These are phyloP conservation scores for Rutstroemia sp. DNA, from an alignment of 2,329 filamentous ascomycete species.

Conservation along the genomic window DNA sequence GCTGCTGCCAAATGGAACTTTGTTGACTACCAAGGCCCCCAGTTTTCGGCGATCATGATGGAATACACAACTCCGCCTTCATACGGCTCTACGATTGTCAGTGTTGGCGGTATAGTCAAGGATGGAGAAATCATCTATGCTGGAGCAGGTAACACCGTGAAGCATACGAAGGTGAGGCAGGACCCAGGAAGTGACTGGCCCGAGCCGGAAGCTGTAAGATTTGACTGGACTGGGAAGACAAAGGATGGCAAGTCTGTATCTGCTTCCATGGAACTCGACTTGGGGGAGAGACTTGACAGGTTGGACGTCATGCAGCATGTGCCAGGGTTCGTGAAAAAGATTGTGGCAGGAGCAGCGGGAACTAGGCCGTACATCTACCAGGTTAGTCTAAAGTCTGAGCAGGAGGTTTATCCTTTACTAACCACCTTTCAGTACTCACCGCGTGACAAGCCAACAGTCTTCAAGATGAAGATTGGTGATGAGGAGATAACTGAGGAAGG, in stretches of 20 bases:
- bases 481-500: slow-evolving; percentile 74
- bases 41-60: slow-evolving; percentile 86
- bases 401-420: slow-evolving; percentile 19
- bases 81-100: slow-evolving; percentile 79
- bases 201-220: slow-evolving; percentile 69
- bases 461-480: slow-evolving; percentile 83
- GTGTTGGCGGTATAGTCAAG: slow-evolving; percentile 73
- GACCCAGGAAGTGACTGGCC: slow-evolving; percentile 84
- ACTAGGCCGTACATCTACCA: slow-evolving; percentile 98
- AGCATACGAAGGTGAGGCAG: slow-evolving; percentile 60
- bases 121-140: slow-evolving; percentile 74
- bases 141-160: slow-evolving; percentile 55
- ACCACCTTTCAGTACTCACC: slow-evolving; percentile 56
- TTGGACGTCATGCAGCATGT: slow-evolving; percentile 97
- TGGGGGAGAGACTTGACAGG: slow-evolving; percentile 67
- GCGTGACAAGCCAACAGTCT: slow-evolving; percentile 50
- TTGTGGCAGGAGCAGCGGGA: slow-evolving; percentile 80
- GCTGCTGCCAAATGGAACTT: slow-evolving; percentile 92
- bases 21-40: slow-evolving; percentile 80
- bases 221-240: slow-evolving; percentile 69
- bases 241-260: slow-evolving; percentile 68
- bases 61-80: slow-evolving; percentile 91
- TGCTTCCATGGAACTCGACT: slow-evolving; percentile 59
- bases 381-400: slow-evolving; percentile 41
- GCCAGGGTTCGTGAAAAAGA: slow-evolving; percentile 88